Evolutionary conservation across 257 asterid species (phyloP).

Genomic region (Eustoma russellianum): DNA sequence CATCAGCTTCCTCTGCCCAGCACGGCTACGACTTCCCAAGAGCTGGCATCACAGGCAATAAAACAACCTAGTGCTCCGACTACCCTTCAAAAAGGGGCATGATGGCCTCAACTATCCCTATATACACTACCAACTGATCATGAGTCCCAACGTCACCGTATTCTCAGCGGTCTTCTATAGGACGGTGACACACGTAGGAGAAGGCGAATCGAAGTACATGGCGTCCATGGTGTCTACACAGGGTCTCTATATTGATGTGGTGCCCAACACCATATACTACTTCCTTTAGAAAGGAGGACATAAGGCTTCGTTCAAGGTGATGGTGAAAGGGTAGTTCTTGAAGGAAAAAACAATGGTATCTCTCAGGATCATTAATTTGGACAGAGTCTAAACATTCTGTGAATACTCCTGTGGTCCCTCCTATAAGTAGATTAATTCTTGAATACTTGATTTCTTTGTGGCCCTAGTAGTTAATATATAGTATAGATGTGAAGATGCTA

Average conservation of each 20-base stretch:
- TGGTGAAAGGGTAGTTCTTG: constrained; percentile 30
- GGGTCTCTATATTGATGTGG: constrained; percentile 31
- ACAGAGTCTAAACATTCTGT: constrained; percentile 33
- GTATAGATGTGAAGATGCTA: too few relatives aligned
- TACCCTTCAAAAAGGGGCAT: constrained; percentile 24
- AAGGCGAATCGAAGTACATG: constrained; percentile 25
- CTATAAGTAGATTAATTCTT: too few relatives aligned
- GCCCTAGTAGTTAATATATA: too few relatives aligned
- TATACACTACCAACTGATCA: constrained; percentile 36
- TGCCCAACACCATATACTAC: constrained; percentile 26
- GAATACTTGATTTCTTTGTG: too few relatives aligned
- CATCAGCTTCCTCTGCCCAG: constrained; percentile 50
- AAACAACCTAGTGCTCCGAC: constrained; percentile 27
- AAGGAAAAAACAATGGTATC: constrained; percentile 7
- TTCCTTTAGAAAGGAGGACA: constrained; percentile 24
- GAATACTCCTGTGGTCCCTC: constrained; percentile 44
- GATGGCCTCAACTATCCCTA: constrained; percentile 75
- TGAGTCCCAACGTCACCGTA: too few relatives aligned
- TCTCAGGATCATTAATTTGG: constrained; percentile 27
- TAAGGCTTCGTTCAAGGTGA: constrained; percentile 45
- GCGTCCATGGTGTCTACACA: constrained; percentile 30
- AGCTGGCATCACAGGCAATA: constrained; percentile 31
- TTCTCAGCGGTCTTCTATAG: constrained; percentile 48
- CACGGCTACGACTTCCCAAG: constrained; percentile 35
- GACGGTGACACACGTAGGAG: constrained; percentile 49